Percentiles rank a stretch among this genome's conserved stretches.
These are phyloP conservation scores for Mercurialis annua DNA, from an alignment of 345 rosid species.

Conservation along the genomic window DNA sequence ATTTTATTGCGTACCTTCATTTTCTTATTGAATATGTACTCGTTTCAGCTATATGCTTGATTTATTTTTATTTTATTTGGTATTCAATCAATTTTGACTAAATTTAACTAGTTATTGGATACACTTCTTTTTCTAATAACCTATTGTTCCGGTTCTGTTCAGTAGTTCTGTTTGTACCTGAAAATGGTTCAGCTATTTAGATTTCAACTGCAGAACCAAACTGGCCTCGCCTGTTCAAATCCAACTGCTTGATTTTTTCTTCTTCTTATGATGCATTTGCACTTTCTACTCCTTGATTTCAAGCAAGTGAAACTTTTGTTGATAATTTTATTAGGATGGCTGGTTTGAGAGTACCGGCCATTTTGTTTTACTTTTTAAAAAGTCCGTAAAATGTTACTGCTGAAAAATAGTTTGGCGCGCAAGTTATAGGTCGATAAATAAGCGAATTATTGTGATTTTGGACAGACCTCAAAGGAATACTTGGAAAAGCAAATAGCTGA, in stretches of 20 bases:
- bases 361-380: neutral
- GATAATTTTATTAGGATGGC: neutral
- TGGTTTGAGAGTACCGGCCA: neutral
- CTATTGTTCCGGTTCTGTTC: too few species aligned
- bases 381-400: too few species aligned
- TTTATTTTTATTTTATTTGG: too few species aligned
- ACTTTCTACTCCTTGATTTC: neutral
- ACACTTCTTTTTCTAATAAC: too few species aligned
- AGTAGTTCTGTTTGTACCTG: too few species aligned
- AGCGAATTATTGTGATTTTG: slow-evolving; percentile 14
- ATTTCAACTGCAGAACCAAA: too few species aligned
- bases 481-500: slow-evolving; percentile 82
- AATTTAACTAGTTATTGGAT: too few species aligned
- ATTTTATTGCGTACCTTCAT: too few species aligned
- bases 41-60: too few species aligned
- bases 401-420: neutral
- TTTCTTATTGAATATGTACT: too few species aligned
- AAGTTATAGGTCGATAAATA: neutral
- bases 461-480: slow-evolving; percentile 81
- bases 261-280: neutral
- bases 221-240: neutral
- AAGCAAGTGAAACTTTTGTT: neutral
- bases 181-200: too few species aligned
- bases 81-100: too few species aligned
- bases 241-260: neutral